These are phyloP conservation scores for Apiospora arundinis DNA, from an alignment of 2,329 filamentous ascomycete species.

Conservation along the genomic window DNA sequence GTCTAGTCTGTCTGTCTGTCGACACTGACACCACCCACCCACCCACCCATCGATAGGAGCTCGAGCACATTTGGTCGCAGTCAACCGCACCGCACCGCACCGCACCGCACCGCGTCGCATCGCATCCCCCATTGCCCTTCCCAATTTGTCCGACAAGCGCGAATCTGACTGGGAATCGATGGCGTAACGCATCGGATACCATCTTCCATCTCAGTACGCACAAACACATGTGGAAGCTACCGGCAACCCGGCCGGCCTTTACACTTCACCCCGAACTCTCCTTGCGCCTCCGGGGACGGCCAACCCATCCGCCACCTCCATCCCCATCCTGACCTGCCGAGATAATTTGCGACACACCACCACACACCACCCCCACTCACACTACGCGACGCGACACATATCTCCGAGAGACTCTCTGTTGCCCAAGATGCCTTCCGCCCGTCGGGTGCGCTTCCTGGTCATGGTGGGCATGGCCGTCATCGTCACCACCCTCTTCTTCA, in stretches of 20 bases:
- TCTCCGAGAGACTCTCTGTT: not conserved
- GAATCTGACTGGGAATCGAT: not conserved
- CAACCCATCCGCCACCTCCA: not conserved
- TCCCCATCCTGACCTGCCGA: not conserved
- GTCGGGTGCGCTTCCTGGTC: slow-evolving; percentile 71
- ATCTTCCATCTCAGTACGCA: not conserved
- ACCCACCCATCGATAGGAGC: not conserved
- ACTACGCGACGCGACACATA: not conserved
- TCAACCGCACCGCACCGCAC: not conserved
- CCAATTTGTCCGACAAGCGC: no score
- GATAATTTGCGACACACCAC: not conserved
- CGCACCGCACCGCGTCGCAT: no score
- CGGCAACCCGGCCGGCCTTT: not conserved
- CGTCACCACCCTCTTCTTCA: slow-evolving; percentile 76
- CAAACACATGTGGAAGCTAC: slow-evolving; percentile 1
- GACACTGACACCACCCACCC: not conserved
- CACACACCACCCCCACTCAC: not conserved
- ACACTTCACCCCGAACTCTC: not conserved
- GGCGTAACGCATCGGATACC: not conserved
- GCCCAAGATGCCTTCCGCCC: slow-evolving; percentile 68
- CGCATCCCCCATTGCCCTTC: not conserved
- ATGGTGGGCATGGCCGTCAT: slow-evolving; percentile 69
- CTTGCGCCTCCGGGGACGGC: not conserved
- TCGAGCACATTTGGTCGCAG: not conserved
- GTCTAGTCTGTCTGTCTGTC: not conserved